Base-by-base conservation (phyloP, 1,284 basidiomycete species). In the Puccinia polysora region DNA sequence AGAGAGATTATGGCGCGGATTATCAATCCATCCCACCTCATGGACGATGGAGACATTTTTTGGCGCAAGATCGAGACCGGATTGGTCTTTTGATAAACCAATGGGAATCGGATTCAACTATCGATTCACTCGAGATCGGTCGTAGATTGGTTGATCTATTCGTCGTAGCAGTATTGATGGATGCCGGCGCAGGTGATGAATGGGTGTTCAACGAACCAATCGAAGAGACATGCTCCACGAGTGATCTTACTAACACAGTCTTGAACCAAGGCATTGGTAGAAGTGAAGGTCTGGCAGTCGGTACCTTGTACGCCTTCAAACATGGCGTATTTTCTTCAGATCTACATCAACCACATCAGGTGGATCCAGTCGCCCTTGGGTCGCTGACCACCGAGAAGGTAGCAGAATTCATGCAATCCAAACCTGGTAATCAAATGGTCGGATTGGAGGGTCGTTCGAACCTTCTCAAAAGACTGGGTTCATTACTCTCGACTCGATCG, bases 251-350 rank as follows among this genome's bases (percentile, higher is more conserved):
- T 23, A 49, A 32, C 34, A 65, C 64, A 23, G 32, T 25, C 34
- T 43, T 40, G 47, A 52, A 52, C 4, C 47, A 32, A 77, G 82
- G 81, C 8, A 93, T 90, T 77, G 82, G 83, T 20, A 82, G 94
- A 58, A 91, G 89, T 0, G 94, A 97, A 79, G 94, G 93, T 0
- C 82, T 97, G n/a, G 94, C 89, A 0, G 88, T 97, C 4, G 94
- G 92, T 0, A 91, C 89, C 76, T 82, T 91, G 59, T 86, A 91
- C 78, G 96, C 97, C 91, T 97, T 96, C 76, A 80, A 84, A 62
- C 80, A 82, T 4, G 94, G 94, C 0, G 81, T 91, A 63, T 97
- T 96, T 81, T 90, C 89, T 7, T 84, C 86, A n/a, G 83, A 85
- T 75, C 76, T 77, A 8, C 78, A 80, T 0, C 85, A 90, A 75